These are phyloP conservation scores for Daldinia sp. DNA, from an alignment of 2,329 filamentous ascomycete genomes.

Conservation along the genomic window DNA sequence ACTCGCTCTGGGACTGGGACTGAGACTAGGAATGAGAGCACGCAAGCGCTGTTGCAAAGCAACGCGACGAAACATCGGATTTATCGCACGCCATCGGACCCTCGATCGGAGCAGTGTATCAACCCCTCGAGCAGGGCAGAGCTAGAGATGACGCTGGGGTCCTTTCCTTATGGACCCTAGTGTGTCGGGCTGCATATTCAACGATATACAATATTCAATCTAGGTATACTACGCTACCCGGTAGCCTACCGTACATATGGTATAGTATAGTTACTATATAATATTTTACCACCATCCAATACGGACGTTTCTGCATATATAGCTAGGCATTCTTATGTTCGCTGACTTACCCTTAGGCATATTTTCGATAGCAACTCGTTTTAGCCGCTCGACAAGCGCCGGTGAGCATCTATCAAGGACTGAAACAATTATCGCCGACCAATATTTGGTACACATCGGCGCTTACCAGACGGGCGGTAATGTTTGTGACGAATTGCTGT, in stretches of 20 bases:
- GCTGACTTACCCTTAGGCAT: neutral
- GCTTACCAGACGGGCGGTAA: slow-evolving; percentile 39
- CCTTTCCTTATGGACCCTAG: slow-evolving; percentile 28
- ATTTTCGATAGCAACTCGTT: slow-evolving; percentile 6
- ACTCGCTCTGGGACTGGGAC: slow-evolving; percentile 19
- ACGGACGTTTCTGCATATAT: slow-evolving; percentile 1
- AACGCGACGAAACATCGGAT: slow-evolving; percentile 27
- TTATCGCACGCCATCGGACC: slow-evolving; percentile 36
- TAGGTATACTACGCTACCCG: slow-evolving; percentile 7
- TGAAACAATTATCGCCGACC: slow-evolving; percentile 37
- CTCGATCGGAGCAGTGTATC: slow-evolving; percentile 28
- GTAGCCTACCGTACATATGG: neutral
- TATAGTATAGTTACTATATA: neutral
- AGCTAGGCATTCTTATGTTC: neutral
- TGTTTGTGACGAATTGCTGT: neutral
- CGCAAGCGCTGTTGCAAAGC: slow-evolving; percentile 31
- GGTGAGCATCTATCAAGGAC: slow-evolving; percentile 14
- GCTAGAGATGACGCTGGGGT: slow-evolving; percentile 31
- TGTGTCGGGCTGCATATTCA: slow-evolving; percentile 22
- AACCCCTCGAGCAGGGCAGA: neutral
- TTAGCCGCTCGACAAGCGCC: slow-evolving; percentile 31
- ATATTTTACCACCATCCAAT: slow-evolving; percentile 5
- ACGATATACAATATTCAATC: slow-evolving; percentile 28
- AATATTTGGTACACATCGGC: slow-evolving; percentile 26
- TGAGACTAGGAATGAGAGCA: slow-evolving; percentile 19